Conservation (phyloP, 2,329 filamentous ascomycete genomes). For the Sporothrix protearum region DNA sequence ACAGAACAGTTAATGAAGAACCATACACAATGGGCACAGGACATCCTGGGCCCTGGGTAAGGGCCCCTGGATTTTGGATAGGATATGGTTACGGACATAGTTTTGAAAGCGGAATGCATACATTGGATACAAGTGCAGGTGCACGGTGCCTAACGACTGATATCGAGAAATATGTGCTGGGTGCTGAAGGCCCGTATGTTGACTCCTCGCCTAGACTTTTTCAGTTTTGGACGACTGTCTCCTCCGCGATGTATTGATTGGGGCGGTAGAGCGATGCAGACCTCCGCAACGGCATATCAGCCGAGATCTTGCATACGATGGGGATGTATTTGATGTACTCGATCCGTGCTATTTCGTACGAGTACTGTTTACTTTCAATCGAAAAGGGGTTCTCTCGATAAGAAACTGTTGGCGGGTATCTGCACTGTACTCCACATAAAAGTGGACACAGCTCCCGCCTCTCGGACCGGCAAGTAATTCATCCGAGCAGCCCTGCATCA, state of each 20-base stretch:
- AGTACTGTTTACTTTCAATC: slow-evolving; percentile 8
- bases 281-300: slow-evolving; percentile 10
- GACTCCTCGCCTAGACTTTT: background rate
- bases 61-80: background rate
- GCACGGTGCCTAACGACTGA: background rate
- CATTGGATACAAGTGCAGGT: background rate
- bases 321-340: too few relatives aligned
- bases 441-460: background rate
- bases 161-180: too few relatives aligned
- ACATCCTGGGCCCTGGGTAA: background rate
- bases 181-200: background rate
- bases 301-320: background rate
- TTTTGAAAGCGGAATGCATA: background rate
- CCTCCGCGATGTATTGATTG: background rate
- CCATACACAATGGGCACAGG: background rate
- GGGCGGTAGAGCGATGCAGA: background rate
- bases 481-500: slow-evolving; percentile 21
- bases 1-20: background rate
- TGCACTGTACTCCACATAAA: background rate
- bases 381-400: background rate
- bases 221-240: background rate
- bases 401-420: background rate
- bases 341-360: too few relatives aligned
- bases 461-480: slow-evolving; percentile 15
- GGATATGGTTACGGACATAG: background rate